Conservation (phyloP, 1,139 yeast species). For the Protomyces gravidus region DNA sequence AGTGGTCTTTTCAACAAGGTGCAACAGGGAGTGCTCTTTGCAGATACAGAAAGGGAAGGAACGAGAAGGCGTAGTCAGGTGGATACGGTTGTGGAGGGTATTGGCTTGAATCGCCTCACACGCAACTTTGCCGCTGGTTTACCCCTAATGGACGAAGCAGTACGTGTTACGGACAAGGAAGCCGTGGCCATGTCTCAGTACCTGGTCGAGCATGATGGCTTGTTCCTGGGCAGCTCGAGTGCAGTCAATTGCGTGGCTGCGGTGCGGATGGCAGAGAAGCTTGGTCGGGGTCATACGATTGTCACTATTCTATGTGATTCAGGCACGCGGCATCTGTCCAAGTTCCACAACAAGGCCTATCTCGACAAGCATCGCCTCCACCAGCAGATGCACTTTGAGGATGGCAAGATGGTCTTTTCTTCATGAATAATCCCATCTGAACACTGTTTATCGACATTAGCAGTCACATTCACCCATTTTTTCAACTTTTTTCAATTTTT, state of each 20-base stretch:
- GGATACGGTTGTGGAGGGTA: slow-evolving; percentile 89
- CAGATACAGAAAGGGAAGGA: slow-evolving; percentile 81
- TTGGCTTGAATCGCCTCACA: slow-evolving; percentile 83
- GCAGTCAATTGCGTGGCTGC: slow-evolving; percentile 94
- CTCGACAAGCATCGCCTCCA: not conserved
- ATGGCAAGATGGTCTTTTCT: not conserved
- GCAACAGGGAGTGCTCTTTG: slow-evolving; percentile 90
- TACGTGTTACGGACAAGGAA: slow-evolving; percentile 71
- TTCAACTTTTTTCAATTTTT: too few relatives aligned
- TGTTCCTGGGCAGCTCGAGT: slow-evolving; percentile 85
- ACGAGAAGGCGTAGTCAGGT: slow-evolving; percentile 93
- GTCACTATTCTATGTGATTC: slow-evolving; percentile 85
- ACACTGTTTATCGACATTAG: too few relatives aligned
- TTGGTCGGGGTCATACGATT: slow-evolving; percentile 61
- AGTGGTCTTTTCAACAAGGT: slow-evolving; percentile 82
- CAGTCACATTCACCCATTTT: too few relatives aligned
- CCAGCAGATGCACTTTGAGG: not conserved
- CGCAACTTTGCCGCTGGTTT: slow-evolving; percentile 66
- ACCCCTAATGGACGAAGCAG: slow-evolving; percentile 64
- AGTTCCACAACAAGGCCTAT: slow-evolving; percentile 19
- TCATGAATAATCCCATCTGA: too few relatives aligned
- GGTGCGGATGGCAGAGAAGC: slow-evolving; percentile 55
- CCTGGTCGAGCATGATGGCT: slow-evolving; percentile 74
- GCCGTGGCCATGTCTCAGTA: slow-evolving; percentile 85
- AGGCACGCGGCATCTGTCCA: slow-evolving; percentile 23